Percentiles rank a stretch among this genome's conserved stretches.
Conservation (phyloP, 345 rosid species). For the Salix brachista region DNA sequence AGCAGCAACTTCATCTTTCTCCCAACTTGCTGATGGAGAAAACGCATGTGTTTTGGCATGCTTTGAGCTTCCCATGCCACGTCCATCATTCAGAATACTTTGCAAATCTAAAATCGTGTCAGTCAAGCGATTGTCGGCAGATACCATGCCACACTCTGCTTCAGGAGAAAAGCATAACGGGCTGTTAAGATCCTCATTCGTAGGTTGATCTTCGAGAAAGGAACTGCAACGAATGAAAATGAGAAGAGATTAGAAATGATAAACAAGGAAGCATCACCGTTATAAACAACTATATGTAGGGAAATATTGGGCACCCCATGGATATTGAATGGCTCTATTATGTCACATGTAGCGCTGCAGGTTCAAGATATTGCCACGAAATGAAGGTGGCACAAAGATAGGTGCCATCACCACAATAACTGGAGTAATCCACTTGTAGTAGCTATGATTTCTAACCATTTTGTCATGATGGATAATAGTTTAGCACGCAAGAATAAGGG, state of each 20-base stretch:
- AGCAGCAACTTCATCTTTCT: constrained; percentile 13
- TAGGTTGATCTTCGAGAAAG: constrained; percentile 36
- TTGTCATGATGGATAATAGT: constrained; percentile 1
- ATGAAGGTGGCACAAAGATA: constrained; percentile 14
- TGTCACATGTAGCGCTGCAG: constrained; percentile 2
- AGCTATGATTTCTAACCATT: neutral
- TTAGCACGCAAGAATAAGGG: constrained; percentile 9
- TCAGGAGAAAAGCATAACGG: constrained; percentile 30
- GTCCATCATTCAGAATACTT: constrained; percentile 20
- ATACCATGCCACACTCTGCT: constrained; percentile 15
- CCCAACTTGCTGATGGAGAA: constrained; percentile 28
- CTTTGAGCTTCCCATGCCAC: constrained; percentile 25
- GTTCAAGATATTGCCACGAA: neutral
- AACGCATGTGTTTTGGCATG: constrained; percentile 28
- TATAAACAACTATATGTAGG: neutral
- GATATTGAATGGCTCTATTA: constrained; percentile 19
- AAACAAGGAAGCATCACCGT: neutral
- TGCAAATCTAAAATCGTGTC: constrained; percentile 25
- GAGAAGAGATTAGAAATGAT: constrained; percentile 4
- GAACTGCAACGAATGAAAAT: constrained; percentile 34
- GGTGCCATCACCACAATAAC: constrained; percentile 2
- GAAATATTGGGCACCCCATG: constrained; percentile 22
- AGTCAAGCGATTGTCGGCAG: constrained; percentile 10
- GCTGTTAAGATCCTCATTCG: constrained; percentile 23
- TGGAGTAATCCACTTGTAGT: constrained; percentile 11